Evolutionary conservation across 192 early-diverging fungal genomes (phyloP).

Genomic region (Chytriomyces hyalinus): DNA sequence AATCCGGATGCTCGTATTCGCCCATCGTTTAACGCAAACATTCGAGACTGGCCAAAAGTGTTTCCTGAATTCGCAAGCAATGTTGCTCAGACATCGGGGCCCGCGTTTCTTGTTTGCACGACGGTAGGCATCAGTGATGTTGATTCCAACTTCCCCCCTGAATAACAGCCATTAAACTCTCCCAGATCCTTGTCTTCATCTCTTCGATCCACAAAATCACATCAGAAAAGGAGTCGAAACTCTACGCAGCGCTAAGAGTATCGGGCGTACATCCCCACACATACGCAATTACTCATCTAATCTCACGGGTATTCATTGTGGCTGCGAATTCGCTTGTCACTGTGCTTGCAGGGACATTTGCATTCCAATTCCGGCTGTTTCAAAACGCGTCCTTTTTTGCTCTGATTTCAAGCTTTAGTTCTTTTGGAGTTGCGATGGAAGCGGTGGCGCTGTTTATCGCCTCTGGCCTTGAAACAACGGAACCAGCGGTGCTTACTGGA

Average conservation of each 20-base stretch:
- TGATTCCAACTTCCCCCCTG: background rate
- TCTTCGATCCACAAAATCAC: constrained; percentile 61
- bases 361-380: constrained; percentile 62
- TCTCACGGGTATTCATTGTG: constrained; percentile 52
- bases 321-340: constrained; percentile 56
- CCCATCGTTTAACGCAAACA: constrained; percentile 40
- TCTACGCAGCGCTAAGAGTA: constrained; percentile 63
- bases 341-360: constrained; percentile 49
- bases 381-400: constrained; percentile 50
- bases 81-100: constrained; percentile 57
- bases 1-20: constrained; percentile 25
- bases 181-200: constrained; percentile 46
- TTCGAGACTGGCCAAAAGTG: constrained; percentile 65
- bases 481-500: constrained; percentile 62
- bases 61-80: constrained; percentile 51
- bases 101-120: constrained; percentile 50
- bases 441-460: constrained; percentile 63
- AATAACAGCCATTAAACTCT: background rate
- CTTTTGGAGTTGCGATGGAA: constrained; percentile 69
- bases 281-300: constrained; percentile 61
- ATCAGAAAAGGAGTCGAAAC: constrained; percentile 63
- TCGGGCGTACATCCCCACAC: constrained; percentile 58
- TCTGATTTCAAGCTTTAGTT: constrained; percentile 57
- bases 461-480: constrained; percentile 56
- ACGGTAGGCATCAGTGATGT: constrained; percentile 10